These are phyloP conservation scores for Alternaria angustiovoidea DNA, from an alignment of 2,329 filamentous ascomycete genomes.

Conservation along the genomic window DNA sequence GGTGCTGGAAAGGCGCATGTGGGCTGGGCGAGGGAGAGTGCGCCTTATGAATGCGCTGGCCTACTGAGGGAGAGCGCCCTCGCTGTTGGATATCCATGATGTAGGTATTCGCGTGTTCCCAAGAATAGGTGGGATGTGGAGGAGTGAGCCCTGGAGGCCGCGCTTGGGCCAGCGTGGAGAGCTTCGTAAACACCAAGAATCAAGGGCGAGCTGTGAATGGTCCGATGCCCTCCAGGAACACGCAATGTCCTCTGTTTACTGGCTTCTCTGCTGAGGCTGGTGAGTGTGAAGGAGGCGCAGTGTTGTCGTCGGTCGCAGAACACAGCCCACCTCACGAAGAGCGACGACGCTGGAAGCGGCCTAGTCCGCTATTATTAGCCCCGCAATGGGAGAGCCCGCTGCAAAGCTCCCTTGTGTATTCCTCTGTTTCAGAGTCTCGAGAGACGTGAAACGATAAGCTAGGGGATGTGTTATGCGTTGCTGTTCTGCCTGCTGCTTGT, in stretches of 20 bases:
- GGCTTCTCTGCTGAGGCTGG: conserved; percentile 36
- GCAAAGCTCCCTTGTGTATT: conserved; percentile 20
- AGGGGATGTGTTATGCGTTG: conserved; percentile 23
- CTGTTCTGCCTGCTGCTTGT: conserved; percentile 9
- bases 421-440: conserved; percentile 32
- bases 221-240: conserved; percentile 26
- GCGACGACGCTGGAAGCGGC: conserved; percentile 22
- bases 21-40: conserved; percentile 71
- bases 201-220: conserved; percentile 33
- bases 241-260: conserved; percentile 25
- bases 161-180: conserved; percentile 32
- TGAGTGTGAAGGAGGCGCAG: conserved; percentile 39
- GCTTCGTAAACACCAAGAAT: conserved; percentile 13
- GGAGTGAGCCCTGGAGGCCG: conserved; percentile 22
- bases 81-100: conserved; percentile 59
- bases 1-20: conserved; percentile 62
- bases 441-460: conserved; percentile 29
- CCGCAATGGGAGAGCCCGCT: conserved; percentile 15
- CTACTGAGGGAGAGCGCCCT: conserved; percentile 69
- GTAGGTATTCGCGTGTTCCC: conserved; percentile 56
- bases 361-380: conserved; percentile 20
- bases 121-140: conserved; percentile 34
- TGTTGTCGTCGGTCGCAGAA: conserved; percentile 24
- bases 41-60: conserved; percentile 70
- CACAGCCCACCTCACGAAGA: conserved; percentile 23